Evolutionary conservation across 139 green algal species (phyloP).

Genomic region (Coccomyxa sp.): DNA sequence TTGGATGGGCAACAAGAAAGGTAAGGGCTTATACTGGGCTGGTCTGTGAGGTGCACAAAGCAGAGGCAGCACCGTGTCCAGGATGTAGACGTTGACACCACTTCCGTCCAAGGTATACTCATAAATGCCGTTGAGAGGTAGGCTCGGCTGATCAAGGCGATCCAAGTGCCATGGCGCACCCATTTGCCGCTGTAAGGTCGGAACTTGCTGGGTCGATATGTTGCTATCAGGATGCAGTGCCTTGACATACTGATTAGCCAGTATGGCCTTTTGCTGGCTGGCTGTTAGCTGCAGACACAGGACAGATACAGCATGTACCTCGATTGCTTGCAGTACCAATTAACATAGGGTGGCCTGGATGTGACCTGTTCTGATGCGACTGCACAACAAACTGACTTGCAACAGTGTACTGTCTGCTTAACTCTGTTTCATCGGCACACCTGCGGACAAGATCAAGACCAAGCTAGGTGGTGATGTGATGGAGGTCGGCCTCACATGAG

Average conservation of each 20-base stretch:
- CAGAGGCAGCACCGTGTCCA: constrained; percentile 61
- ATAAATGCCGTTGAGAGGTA: constrained; percentile 61
- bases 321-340: neutral
- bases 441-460: neutral
- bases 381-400: neutral
- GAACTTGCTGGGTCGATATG: neutral
- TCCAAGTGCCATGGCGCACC: constrained; percentile 56
- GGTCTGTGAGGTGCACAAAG: neutral
- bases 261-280: constrained; percentile 1
- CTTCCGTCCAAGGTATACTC: constrained; percentile 36
- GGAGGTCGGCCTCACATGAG: constrained; percentile 2
- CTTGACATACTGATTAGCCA: neutral
- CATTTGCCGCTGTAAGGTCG: constrained; percentile 5
- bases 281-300: neutral
- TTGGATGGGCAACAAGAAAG: too few species aligned
- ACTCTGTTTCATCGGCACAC: neutral
- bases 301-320: neutral
- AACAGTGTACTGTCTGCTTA: neutral
- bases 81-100: constrained; percentile 64
- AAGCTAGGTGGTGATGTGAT: neutral
- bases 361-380: neutral
- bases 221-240: neutral
- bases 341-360: neutral
- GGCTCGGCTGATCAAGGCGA: constrained; percentile 49
- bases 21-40: neutral